phyloP scores from a whole-genome alignment of 345 rosid genomes.

The Citrus mangshanensis region DNA sequence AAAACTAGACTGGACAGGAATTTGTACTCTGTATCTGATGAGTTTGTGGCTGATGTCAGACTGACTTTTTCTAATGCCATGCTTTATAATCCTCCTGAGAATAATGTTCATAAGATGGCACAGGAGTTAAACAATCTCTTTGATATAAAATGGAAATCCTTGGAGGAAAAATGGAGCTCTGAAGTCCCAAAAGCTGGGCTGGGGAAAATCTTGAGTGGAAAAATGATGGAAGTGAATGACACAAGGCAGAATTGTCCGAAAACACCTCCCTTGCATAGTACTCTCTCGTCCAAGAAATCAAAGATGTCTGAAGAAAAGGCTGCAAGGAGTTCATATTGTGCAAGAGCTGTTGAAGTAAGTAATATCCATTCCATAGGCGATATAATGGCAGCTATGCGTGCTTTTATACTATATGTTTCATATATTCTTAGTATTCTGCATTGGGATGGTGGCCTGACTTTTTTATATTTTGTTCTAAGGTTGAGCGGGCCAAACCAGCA shows the following conservation, averaged over 20 bases:
- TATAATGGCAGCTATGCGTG: background rate
- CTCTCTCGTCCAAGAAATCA: conserved; percentile 29
- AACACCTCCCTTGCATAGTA: conserved; percentile 30
- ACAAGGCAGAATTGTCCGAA: conserved; percentile 31
- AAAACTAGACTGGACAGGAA: conserved; percentile 51
- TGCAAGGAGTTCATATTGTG: conserved; percentile 18
- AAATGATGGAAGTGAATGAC: conserved; percentile 24
- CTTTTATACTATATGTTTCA: background rate
- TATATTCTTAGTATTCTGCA: background rate
- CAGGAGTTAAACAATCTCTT: conserved; percentile 39
- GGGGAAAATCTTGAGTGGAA: conserved; percentile 21
- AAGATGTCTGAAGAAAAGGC: conserved; percentile 26
- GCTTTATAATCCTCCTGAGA: conserved; percentile 69
- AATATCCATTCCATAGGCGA: background rate
- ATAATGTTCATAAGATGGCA: conserved; percentile 56
- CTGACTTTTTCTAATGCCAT: conserved; percentile 79
- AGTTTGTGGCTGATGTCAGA: conserved; percentile 77
- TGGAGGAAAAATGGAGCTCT: conserved; percentile 44
- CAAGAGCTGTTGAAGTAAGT: conserved; percentile 38
- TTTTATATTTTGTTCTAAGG: conserved; percentile 25
- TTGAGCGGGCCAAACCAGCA: conserved; percentile 31
- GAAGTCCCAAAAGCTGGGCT: conserved; percentile 18
- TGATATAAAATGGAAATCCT: conserved; percentile 59
- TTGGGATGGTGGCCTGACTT: background rate
- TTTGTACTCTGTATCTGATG: conserved; percentile 42